Percentiles rank a stretch among this genome's conserved stretches.
These are phyloP conservation scores for Neonothopanus nambi DNA, from an alignment of 1,284 basidiomycete species.

Conservation along the genomic window DNA sequence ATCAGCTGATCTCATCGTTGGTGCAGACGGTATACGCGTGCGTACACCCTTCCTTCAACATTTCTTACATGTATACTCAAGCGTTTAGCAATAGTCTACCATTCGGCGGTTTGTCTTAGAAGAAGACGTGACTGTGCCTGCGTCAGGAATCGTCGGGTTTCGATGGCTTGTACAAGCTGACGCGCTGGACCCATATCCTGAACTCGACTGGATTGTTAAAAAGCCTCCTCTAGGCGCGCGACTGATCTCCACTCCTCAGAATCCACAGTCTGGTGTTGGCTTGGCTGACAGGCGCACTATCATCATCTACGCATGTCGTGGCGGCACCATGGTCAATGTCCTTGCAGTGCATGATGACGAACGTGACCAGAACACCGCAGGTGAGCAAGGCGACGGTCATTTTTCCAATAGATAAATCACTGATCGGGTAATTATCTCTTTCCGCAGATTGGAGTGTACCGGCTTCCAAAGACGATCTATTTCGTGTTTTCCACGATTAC, in stretches of 20 bases:
- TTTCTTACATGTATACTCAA: no score
- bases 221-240: no score
- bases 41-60: constrained; percentile 2
- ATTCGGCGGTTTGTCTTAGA: neutral
- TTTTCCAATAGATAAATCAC: no score
- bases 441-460: constrained; percentile 12
- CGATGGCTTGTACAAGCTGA: constrained; percentile 8
- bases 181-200: constrained; percentile 9
- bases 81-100: neutral
- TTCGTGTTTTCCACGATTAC: neutral
- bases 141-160: constrained; percentile 2
- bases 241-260: no score
- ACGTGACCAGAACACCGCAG: constrained; percentile 5
- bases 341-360: constrained; percentile 11
- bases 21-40: constrained; percentile 41
- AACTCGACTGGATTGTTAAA: constrained; percentile 8
- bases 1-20: constrained; percentile 39
- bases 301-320: constrained; percentile 5
- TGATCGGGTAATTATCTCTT: no score
- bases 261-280: constrained; percentile 1
- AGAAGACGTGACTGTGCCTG: constrained; percentile 3
- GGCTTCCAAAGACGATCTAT: neutral
- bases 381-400: no score
- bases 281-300: constrained; percentile 1
- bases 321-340: constrained; percentile 7